Conservation (phyloP, 2,329 filamentous ascomycete genomes). For the Fusarium sp. region DNA sequence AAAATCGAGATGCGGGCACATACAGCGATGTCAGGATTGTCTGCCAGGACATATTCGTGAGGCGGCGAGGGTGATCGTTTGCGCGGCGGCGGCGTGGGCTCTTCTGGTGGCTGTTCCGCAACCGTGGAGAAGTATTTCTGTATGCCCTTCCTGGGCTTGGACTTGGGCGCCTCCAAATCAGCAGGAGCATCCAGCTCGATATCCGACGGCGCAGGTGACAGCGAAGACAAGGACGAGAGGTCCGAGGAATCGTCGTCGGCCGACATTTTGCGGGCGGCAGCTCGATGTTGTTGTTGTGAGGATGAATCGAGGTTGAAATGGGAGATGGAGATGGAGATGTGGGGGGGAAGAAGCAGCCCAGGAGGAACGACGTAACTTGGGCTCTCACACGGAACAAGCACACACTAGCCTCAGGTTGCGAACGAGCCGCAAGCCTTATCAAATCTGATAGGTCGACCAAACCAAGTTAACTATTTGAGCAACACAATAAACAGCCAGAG, state of each 20-base stretch:
- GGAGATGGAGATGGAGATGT: conserved; percentile 45
- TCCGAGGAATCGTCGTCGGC: conserved; percentile 73
- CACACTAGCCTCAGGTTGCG: conserved; percentile 44
- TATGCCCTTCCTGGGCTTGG: conserved; percentile 68
- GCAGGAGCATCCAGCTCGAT: conserved; percentile 62
- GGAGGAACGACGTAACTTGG: conserved; percentile 47
- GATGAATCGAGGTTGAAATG: conserved; percentile 36
- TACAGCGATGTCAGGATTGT: conserved; percentile 93
- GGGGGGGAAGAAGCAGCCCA: conserved; percentile 44
- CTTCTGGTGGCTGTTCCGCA: conserved; percentile 64
- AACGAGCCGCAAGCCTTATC: conserved; percentile 48
- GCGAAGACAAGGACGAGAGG: conserved; percentile 68
- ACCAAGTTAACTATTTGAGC: conserved; percentile 39
- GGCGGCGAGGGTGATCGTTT: conserved; percentile 90
- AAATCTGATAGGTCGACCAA: conserved; percentile 47
- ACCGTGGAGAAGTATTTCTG: conserved; percentile 76
- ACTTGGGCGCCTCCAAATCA: conserved; percentile 47
- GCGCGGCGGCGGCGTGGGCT: conserved; percentile 73
- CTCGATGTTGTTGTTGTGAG: conserved; percentile 33
- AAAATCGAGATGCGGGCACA: conserved; percentile 57
- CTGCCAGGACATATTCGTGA: conserved; percentile 89
- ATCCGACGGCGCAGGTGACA: conserved; percentile 59
- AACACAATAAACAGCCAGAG: conserved; percentile 25
- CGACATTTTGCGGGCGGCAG: conserved; percentile 60
- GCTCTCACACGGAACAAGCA: conserved; percentile 44